phyloP scores from a whole-genome alignment of 2,329 filamentous ascomycete species.

The Aulographum hederae region DNA sequence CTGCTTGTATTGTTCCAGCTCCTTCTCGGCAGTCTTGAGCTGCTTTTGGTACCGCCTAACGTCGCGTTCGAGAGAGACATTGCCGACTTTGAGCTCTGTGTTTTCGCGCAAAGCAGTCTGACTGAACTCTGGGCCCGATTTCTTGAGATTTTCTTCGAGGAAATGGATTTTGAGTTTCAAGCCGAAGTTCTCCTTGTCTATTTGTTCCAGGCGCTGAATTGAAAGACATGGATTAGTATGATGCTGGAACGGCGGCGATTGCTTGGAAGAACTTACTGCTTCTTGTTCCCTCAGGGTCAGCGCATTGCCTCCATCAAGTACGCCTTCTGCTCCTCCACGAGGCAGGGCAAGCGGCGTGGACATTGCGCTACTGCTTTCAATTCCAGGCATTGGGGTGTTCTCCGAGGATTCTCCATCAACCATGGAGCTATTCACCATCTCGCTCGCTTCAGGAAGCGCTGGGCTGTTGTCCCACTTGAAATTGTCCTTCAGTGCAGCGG shows the following conservation, averaged over 20 bases:
- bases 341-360: conserved; percentile 65
- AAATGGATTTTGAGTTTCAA: conserved; percentile 96
- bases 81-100: conserved; percentile 85
- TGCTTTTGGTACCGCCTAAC: conserved; percentile 74
- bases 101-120: conserved; percentile 84
- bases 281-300: conserved; percentile 88
- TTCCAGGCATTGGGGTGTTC: conserved; percentile 56
- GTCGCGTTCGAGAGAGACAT: conserved; percentile 76
- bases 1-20: conserved; percentile 66
- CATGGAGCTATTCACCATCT: conserved; percentile 42
- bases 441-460: conserved; percentile 58
- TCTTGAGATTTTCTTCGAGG: conserved; percentile 74
- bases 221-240: conserved; percentile 6
- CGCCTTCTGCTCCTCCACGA: conserved; percentile 42
- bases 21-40: conserved; percentile 62
- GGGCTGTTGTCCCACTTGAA: conserved; percentile 56
- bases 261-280: conserved; percentile 48
- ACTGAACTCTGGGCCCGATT: conserved; percentile 76
- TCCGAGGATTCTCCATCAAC: conserved; percentile 39
- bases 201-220: conserved; percentile 61
- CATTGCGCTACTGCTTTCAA: conserved; percentile 55
- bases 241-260: too few species aligned
- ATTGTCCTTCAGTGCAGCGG: conserved; percentile 42
- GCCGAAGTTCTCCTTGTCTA: conserved; percentile 97
- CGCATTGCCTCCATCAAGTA: conserved; percentile 72